These are phyloP conservation scores for Fusarium continuum DNA, from an alignment of 2,329 filamentous ascomycete species.

Conservation along the genomic window DNA sequence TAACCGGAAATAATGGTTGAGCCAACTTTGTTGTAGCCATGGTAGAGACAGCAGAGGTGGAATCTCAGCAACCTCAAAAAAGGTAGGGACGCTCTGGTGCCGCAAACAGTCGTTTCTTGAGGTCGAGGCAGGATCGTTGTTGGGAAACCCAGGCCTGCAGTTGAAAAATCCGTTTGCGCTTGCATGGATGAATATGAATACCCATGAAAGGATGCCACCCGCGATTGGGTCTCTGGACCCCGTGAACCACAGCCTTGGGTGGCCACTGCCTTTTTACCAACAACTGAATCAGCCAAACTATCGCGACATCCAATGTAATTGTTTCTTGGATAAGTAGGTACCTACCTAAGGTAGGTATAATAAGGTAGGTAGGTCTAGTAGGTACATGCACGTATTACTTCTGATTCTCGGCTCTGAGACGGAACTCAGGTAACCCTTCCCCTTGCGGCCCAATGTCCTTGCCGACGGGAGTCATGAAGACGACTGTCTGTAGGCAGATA, in stretches of 20 bases:
- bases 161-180: slow-evolving; percentile 18
- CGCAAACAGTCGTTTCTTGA: slow-evolving; percentile 5
- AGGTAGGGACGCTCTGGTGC: neutral
- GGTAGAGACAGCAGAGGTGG: neutral
- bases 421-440: slow-evolving; percentile 6
- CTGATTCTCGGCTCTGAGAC: slow-evolving; percentile 1
- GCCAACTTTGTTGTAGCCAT: slow-evolving; percentile 30
- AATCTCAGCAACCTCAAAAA: neutral
- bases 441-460: slow-evolving; percentile 9
- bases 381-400: no score
- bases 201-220: slow-evolving; percentile 16
- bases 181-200: slow-evolving; percentile 17
- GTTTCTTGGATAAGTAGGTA: no score
- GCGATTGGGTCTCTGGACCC: slow-evolving; percentile 22
- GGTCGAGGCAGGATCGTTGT: neutral
- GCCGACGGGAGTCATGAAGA: slow-evolving; percentile 36
- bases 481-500: no score
- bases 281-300: neutral
- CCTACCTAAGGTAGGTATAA: no score
- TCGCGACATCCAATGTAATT: no score
- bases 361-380: no score
- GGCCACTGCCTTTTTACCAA: slow-evolving; percentile 20
- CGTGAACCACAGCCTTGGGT: slow-evolving; percentile 27
- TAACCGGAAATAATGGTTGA: slow-evolving; percentile 13
- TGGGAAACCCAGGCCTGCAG: neutral